Conservation (phyloP, 768 basidiomycete genomes). For the Rhizopogon salebrosus region DNA sequence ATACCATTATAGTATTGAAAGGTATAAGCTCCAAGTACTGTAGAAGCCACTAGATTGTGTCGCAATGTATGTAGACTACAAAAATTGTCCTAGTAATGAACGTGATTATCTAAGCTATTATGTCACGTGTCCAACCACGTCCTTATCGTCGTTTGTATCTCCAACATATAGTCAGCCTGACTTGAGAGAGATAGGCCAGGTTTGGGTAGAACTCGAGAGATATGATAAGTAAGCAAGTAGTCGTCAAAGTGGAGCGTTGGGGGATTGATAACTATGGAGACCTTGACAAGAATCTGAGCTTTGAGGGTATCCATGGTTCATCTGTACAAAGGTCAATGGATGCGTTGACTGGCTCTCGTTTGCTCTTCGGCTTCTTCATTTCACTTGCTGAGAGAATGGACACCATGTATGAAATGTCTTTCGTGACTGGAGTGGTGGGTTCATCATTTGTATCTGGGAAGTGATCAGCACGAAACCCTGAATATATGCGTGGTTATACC, state of each 20-base stretch:
- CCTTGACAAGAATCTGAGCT: conserved; percentile 2
- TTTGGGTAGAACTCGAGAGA: not conserved
- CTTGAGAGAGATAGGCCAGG: not conserved
- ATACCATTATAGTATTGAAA: not conserved
- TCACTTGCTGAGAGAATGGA: not conserved
- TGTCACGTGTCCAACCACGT: no score
- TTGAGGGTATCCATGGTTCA: conserved; percentile 2
- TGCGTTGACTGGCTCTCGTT: not conserved
- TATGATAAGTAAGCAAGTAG: not conserved
- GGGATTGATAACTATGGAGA: not conserved
- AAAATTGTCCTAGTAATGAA: no score
- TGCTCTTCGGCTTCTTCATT: not conserved
- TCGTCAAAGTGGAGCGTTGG: not conserved
- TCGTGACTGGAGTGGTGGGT: not conserved
- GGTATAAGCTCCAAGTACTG: no score
- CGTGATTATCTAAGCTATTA: no score
- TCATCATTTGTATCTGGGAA: not conserved
- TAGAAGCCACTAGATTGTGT: no score
- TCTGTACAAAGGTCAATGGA: not conserved
- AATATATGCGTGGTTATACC: not conserved
- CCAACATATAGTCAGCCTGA: not conserved
- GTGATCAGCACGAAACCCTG: not conserved
- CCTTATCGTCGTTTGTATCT: no score
- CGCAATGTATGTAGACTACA: no score
- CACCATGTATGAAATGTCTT: not conserved